These are phyloP conservation scores for Cornus kousa DNA, from an alignment of 148 eudicot species.

Conservation along the genomic window DNA sequence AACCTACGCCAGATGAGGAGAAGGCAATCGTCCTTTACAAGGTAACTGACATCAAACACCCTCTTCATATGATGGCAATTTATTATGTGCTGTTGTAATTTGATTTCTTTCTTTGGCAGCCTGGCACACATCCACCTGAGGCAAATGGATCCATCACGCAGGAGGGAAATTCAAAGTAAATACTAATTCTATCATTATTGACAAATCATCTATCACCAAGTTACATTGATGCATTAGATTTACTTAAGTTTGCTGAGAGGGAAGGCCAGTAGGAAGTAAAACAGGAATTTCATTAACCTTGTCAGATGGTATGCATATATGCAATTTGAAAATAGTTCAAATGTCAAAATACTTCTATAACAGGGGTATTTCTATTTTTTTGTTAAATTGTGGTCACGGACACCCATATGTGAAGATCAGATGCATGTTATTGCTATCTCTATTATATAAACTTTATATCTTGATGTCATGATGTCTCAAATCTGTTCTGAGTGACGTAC, in stretches of 20 bases:
- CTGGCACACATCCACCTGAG: conserved; percentile 48
- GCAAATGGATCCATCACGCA: conserved; percentile 42
- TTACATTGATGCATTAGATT: background rate
- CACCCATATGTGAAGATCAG: background rate
- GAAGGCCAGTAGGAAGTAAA: background rate
- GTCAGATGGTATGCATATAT: background rate
- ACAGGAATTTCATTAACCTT: background rate
- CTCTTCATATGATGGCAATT: conserved; percentile 9
- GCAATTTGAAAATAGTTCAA: background rate
- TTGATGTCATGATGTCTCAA: background rate
- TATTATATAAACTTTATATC: background rate
- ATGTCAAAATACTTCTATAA: background rate
- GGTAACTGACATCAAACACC: conserved; percentile 38
- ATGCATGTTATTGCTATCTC: conserved; percentile 14
- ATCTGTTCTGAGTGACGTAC: background rate
- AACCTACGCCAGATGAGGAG: conserved; percentile 48
- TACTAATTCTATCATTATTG: conserved; percentile 14
- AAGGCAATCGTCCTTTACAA: conserved; percentile 92
- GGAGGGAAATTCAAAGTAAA: conserved; percentile 76
- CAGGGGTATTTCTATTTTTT: background rate
- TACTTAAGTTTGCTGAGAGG: background rate
- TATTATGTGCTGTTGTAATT: conserved; percentile 8
- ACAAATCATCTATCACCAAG: background rate
- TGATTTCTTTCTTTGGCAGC: conserved; percentile 41
- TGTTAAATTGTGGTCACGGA: background rate